Conservation (phyloP, 805 yeast genomes). For the Naumovozyma castellii region DNA sequence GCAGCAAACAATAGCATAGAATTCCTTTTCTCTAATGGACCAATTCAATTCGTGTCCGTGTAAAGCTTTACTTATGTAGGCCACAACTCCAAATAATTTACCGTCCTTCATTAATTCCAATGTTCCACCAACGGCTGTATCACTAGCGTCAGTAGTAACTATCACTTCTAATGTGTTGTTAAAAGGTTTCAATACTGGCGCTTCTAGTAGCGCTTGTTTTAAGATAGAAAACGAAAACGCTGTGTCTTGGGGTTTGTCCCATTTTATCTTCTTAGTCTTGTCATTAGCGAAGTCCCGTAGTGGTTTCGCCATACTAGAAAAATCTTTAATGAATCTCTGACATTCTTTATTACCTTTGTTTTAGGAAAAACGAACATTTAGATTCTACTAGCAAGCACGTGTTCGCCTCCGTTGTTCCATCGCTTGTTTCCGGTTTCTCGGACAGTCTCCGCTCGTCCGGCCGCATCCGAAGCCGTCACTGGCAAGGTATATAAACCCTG, state of each 20-base stretch:
- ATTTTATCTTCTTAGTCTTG: neutral
- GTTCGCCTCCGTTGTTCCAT: too few relatives aligned
- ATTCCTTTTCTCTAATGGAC: constrained; percentile 2
- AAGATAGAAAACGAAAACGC: neutral
- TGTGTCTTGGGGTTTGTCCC: neutral
- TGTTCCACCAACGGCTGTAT: neutral
- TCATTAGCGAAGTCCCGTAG: neutral
- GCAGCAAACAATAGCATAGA: neutral
- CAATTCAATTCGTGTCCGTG: constrained; percentile 1
- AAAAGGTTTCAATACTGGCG: constrained; percentile 1
- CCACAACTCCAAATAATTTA: neutral
- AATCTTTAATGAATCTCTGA: neutral
- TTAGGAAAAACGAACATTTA: neutral
- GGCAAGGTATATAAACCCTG: too few relatives aligned
- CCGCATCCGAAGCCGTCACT: too few relatives aligned
- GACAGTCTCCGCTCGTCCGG: too few relatives aligned
- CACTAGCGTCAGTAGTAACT: constrained; percentile 2
- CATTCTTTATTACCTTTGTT: neutral
- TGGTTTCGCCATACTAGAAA: neutral
- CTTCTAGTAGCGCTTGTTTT: neutral
- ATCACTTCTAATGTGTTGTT: neutral
- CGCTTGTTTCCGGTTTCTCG: too few relatives aligned
- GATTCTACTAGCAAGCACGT: too few relatives aligned
- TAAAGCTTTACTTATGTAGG: neutral
- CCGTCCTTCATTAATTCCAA: neutral